These are phyloP conservation scores for Elsinoe perseae DNA, from an alignment of 2,329 filamentous ascomycete species.

Conservation along the genomic window DNA sequence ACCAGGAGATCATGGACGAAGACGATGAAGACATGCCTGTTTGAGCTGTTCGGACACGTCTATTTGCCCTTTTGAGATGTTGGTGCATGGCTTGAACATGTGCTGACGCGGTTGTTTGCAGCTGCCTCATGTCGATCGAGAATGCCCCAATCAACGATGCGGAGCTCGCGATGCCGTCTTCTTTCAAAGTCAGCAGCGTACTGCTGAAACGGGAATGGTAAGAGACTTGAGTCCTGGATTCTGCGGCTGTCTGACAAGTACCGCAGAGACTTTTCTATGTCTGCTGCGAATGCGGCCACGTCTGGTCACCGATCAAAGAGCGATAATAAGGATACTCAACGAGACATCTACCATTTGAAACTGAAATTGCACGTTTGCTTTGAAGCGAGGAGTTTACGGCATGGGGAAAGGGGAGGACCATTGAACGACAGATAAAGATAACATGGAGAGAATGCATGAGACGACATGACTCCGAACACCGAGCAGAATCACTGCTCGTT, in stretches of 20 bases:
- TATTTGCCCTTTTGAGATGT: neutral
- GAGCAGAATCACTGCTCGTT: neutral
- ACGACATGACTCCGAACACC: no score
- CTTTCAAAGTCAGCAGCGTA: constrained; percentile 97
- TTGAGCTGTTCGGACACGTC: neutral
- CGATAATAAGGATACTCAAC: constrained; percentile 9
- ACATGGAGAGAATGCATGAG: no score
- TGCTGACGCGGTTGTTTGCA: constrained; percentile 39
- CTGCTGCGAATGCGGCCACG: constrained; percentile 65
- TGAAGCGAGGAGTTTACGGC: constrained; percentile 1
- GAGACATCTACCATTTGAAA: neutral
- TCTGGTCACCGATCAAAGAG: constrained; percentile 15
- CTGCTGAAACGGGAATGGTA: constrained; percentile 96
- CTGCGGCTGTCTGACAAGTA: neutral
- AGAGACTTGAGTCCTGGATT: constrained; percentile 30
- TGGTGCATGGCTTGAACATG: constrained; percentile 18
- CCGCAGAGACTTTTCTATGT: constrained; percentile 53
- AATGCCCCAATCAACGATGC: constrained; percentile 65
- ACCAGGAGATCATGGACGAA: constrained; percentile 20
- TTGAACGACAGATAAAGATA: neutral
- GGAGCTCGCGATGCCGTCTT: constrained; percentile 86
- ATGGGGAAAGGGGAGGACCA: neutral
- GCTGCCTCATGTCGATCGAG: constrained; percentile 83
- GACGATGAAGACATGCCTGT: constrained; percentile 21
- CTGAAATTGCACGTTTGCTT: constrained; percentile 3